Conservation (phyloP, 805 yeast species). For the Yarrowia divulgata region DNA sequence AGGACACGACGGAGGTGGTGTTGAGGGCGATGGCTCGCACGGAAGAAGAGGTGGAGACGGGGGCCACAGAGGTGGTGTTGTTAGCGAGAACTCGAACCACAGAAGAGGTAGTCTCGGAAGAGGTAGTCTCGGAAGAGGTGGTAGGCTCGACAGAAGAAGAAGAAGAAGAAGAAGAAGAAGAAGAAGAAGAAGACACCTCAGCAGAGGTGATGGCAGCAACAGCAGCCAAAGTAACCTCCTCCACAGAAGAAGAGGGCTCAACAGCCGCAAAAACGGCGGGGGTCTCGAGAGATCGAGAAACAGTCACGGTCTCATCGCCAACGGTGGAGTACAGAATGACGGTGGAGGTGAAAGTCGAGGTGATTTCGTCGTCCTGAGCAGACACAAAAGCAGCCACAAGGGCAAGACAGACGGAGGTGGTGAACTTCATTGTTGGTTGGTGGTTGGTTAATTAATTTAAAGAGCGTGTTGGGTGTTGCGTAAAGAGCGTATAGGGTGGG, state of each 20-base stretch:
- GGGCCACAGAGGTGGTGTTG: neutral
- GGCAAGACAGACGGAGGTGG: constrained; percentile 15
- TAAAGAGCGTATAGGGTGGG: constrained; percentile 11
- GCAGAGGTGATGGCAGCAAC: neutral
- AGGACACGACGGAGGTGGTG: constrained; percentile 1
- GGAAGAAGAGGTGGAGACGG: constrained; percentile 9
- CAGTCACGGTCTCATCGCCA: constrained; percentile 36
- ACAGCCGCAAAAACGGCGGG: constrained; percentile 11
- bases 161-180: neutral
- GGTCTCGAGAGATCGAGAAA: constrained; percentile 24
- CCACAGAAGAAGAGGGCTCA: constrained; percentile 11
- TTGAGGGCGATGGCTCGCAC: constrained; percentile 4
- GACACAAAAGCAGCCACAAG: constrained; percentile 4
- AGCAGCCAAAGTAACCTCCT: no score
- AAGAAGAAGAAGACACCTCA: neutral
- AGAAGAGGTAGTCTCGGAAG: neutral
- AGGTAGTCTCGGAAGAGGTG: constrained; percentile 6
- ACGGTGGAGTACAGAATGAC: constrained; percentile 17
- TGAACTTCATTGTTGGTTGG: constrained; percentile 3
- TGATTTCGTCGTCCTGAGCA: constrained; percentile 33
- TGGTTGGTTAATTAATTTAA: neutral
- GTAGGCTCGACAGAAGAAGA: neutral
- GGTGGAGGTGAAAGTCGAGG: constrained; percentile 29
- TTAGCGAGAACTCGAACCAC: no score
- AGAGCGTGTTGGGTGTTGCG: neutral